A percentile compares a stretch with the other conserved stretches of the same genome.
Conservation (phyloP, 352 stramenopile species). For the Globisporangium carolinianum region DNA sequence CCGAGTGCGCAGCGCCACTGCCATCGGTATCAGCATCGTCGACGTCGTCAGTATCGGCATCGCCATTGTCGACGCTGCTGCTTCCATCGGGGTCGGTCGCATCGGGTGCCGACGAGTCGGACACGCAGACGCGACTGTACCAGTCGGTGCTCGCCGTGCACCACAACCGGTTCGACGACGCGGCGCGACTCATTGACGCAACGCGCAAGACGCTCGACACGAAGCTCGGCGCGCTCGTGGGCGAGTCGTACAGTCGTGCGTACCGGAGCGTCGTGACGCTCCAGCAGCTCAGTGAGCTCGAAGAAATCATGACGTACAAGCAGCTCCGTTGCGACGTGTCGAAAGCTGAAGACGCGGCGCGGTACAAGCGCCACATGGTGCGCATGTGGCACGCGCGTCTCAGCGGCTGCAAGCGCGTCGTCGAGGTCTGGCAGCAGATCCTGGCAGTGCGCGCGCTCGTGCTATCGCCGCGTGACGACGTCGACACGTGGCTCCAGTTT, state of each 20-base stretch:
- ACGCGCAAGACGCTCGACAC: slow-evolving; percentile 91
- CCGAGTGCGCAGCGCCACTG: slow-evolving; percentile 21
- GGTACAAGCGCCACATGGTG: slow-evolving; percentile 79
- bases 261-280: slow-evolving; percentile 96
- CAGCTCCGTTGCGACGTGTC: slow-evolving; percentile 69
- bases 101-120: slow-evolving; percentile 11
- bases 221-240: slow-evolving; percentile 93
- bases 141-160: slow-evolving; percentile 93
- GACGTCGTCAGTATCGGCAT: background rate
- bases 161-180: slow-evolving; percentile 89
- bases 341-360: slow-evolving; percentile 66
- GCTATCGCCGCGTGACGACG: slow-evolving; percentile 78
- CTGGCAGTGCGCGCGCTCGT: slow-evolving; percentile 91
- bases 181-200: slow-evolving; percentile 89
- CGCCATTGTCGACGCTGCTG: background rate
- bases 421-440: slow-evolving; percentile 91
- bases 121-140: slow-evolving; percentile 53
- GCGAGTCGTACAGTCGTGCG: slow-evolving; percentile 94
- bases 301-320: slow-evolving; percentile 96
- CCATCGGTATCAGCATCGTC: background rate
- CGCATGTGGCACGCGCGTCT: slow-evolving; percentile 82
- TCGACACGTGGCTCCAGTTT: slow-evolving; percentile 90
- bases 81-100: slow-evolving; percentile 7
- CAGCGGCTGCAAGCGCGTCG: slow-evolving; percentile 87
- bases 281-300: slow-evolving; percentile 95